Evolutionary conservation across 2,329 filamentous ascomycete species (phyloP), one percentile per base, ranked within the genome.

Genomic region (Aschersonia sp.): DNA sequence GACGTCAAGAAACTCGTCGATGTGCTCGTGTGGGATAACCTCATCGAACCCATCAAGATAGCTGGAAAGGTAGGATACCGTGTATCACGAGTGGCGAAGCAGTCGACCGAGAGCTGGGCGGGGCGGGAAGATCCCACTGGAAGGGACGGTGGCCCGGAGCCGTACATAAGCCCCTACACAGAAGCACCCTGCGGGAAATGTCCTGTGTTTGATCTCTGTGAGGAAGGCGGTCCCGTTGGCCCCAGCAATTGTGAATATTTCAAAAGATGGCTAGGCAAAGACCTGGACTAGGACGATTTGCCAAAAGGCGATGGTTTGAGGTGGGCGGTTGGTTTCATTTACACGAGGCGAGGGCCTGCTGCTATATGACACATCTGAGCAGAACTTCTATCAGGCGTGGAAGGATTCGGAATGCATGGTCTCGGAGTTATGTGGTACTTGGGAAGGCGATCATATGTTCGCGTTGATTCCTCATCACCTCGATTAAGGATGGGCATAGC

Each of bases 201-300:
- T 63, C 92, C 92, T 0, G 90, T 95, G 2, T 95, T 95, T 61
- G 84, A 92, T 49, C 73, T 97, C 2, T 98, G 92, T 61, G 84
- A 87, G 54, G 87, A 94, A 51, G 88, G 87, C 6, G 90, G 90
- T 0, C 87, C 88, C 0, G 87, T 98, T 29, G 94, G 83, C 57
- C 87, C 90, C 0, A 83, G 80, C 53, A 94, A 84, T 45, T 98
- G 92, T 64, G 83, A 87, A 47, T 98, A 98, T 61, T 95, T 94
- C 59, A 77, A 84, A 52, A 77, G 81, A 46, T 98, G 92, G 92
- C 65, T 95, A 43, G 74, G 69, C 1, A 57, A 68, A 53, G 66
- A 72, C 45, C 37, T 44, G 14, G 48, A 48, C 5, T 49, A 46
- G 45, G 11, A 7, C 10, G 40, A 8, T 9, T 14, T 6, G 40